Evolutionary conservation across 1,284 basidiomycete species (phyloP).

Genomic region (Tranzscheliella williamsii): DNA sequence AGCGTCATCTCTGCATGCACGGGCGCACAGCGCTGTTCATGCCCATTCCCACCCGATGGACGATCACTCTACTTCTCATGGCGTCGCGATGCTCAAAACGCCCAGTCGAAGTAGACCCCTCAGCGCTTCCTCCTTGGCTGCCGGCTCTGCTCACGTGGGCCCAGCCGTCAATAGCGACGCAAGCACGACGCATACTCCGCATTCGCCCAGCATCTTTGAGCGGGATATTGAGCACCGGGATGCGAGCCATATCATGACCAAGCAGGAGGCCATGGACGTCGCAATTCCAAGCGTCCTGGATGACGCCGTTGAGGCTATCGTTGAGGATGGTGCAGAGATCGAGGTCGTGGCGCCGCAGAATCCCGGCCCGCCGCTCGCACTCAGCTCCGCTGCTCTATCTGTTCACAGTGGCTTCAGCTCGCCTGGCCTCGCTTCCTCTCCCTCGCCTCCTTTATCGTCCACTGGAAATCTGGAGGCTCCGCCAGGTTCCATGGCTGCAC

Average conservation of each 20-base stretch:
- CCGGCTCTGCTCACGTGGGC: neutral
- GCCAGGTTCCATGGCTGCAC: conserved; percentile 49
- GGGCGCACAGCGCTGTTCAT: neutral
- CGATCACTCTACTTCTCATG: too few species aligned
- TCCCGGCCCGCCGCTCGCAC: conserved; percentile 36
- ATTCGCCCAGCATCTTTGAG: conserved; percentile 53
- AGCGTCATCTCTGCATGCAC: neutral
- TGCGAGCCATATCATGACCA: conserved; percentile 47
- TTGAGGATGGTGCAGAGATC: conserved; percentile 46
- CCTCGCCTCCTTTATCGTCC: conserved; percentile 37
- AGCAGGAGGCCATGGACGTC: conserved; percentile 55
- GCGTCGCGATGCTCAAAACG: neutral
- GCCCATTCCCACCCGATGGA: neutral
- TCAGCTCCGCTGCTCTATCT: conserved; percentile 43
- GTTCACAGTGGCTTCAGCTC: conserved; percentile 41
- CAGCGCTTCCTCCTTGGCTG: neutral
- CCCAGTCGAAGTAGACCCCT: neutral
- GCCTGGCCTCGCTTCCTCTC: conserved; percentile 29
- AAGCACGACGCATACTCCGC: conserved; percentile 6
- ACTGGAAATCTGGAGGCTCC: conserved; percentile 40
- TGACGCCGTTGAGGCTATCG: conserved; percentile 57
- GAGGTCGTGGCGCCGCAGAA: conserved; percentile 53
- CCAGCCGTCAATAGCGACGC: neutral
- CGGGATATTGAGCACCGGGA: conserved; percentile 56
- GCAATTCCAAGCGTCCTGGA: conserved; percentile 56